Percentiles rank a stretch among this genome's conserved stretches.
phyloP scores from a whole-genome alignment of 257 asterid species.

The Petrea volubilis region DNA sequence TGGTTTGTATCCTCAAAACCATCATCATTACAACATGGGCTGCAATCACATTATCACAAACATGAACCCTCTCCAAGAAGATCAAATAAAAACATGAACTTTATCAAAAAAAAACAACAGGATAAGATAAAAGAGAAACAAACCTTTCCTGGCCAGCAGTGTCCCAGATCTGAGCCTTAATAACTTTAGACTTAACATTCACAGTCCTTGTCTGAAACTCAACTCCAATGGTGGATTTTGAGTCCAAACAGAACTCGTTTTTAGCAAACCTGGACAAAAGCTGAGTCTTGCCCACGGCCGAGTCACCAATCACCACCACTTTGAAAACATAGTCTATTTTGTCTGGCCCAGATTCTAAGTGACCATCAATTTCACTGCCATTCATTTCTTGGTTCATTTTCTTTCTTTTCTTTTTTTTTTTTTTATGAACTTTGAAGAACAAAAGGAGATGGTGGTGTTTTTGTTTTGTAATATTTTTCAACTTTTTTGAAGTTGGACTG shows the following conservation, averaged over 20 bases:
- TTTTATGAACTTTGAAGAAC: background rate
- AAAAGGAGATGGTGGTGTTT: background rate
- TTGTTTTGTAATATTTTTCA: background rate
- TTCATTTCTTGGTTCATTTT: constrained; percentile 52
- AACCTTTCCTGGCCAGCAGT: constrained; percentile 91
- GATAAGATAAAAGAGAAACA: background rate
- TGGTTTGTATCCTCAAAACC: no score
- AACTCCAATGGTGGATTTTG: constrained; percentile 82
- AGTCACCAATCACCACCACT: constrained; percentile 84
- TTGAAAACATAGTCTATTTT: constrained; percentile 70
- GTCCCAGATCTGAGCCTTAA: constrained; percentile 96
- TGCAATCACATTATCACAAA: background rate
- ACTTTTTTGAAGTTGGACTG: background rate
- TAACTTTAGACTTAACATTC: constrained; percentile 53
- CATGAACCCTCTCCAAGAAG: background rate
- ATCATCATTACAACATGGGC: background rate
- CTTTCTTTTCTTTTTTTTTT: background rate
- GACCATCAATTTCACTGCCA: constrained; percentile 27
- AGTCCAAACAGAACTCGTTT: constrained; percentile 68
- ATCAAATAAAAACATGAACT: background rate
- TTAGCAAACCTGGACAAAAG: constrained; percentile 69
- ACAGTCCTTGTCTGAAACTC: constrained; percentile 77
- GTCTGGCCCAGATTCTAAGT: constrained; percentile 25
- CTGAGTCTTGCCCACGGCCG: constrained; percentile 86
- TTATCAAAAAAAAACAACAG: background rate